Base-by-base conservation (phyloP, 495 filamentous ascomycete species). In the Annulohypoxylon bovei region DNA sequence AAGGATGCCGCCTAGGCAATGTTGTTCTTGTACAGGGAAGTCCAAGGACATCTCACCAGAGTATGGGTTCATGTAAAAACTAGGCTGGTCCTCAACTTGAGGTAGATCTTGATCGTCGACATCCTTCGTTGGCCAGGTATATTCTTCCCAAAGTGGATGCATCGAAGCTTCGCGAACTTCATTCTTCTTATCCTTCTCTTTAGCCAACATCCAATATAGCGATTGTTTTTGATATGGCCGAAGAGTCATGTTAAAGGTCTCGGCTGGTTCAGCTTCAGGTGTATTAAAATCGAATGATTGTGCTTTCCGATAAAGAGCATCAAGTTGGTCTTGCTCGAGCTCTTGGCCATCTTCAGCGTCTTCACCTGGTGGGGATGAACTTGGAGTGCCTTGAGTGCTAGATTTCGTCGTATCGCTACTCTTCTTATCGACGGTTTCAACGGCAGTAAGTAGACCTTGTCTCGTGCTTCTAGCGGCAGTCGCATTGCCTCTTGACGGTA, bases 61-160 rank as follows among this genome's bases (percentile, higher is more conserved):
- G 73, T 99, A 99, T 0, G 94, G 94, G 74, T 98, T 98, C 70
- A 98, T 90, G 74, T 98, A 99, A 76, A 99, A 98, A 32, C 83
- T 84, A 16, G 88, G 80, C 64, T 93, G 88, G 14, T 84, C 85
- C 7, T 83, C 79, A 16, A 94, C 84, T 18, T 65, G 67, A 2
- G 91, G 89, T 9, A 97, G 58, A 6, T 90, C 86, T 50, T 91
- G 86, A 68, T 93, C 93, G 62, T 98, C 93, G 35, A 91, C 88
- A 80, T 98, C 95, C 77, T 93, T 94, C 6, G 81, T 82, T 1
- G 96, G 95, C 93, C 93, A 99, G 12, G 73, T 70, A 66, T 98
- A 99, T 79, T 98, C 92, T 81, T 99, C 95, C 95, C 95, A 99
- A 5, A 99, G 78, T 9, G 95, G 95, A 81, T 99, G 94, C 93